Conservation (phyloP, 768 basidiomycete genomes). For the Mycena alexandri region DNA sequence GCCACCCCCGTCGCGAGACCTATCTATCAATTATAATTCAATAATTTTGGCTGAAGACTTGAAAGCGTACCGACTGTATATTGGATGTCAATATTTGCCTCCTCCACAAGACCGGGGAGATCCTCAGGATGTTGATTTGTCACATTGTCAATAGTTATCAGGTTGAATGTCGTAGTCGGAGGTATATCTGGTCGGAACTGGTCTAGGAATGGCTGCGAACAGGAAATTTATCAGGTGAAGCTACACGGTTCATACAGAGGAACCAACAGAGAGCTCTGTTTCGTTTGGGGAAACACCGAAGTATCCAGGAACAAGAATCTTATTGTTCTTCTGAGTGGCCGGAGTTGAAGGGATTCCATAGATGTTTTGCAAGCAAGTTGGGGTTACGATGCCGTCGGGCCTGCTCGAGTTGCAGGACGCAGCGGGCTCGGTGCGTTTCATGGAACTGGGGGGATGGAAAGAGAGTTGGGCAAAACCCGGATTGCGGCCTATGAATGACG, state of each 20-base stretch:
- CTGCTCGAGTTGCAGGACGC: slow-evolving; percentile 22
- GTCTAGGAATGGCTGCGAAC: slow-evolving; percentile 17
- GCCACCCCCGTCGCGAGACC: slow-evolving; percentile 11
- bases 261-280: slow-evolving; percentile 15
- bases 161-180: slow-evolving; percentile 2
- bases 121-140: slow-evolving; percentile 8
- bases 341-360: slow-evolving; percentile 24
- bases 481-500: slow-evolving; percentile 12
- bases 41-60: background rate
- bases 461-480: slow-evolving; percentile 6
- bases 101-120: background rate
- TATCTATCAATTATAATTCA: slow-evolving; percentile 8
- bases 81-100: slow-evolving; percentile 22
- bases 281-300: slow-evolving; percentile 10
- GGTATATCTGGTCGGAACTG: slow-evolving; percentile 22
- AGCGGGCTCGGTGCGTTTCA: slow-evolving; percentile 22
- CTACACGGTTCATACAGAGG: slow-evolving; percentile 12
- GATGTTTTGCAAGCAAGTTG: slow-evolving; percentile 25
- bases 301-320: slow-evolving; percentile 27
- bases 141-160: slow-evolving; percentile 17
- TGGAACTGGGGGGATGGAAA: slow-evolving; percentile 10
- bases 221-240: slow-evolving; percentile 13
- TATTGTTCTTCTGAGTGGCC: slow-evolving; percentile 19
- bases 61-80: slow-evolving; percentile 22
- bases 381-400: slow-evolving; percentile 22